Conservation (phyloP, 345 rosid species). For the Litchi chinensis region DNA sequence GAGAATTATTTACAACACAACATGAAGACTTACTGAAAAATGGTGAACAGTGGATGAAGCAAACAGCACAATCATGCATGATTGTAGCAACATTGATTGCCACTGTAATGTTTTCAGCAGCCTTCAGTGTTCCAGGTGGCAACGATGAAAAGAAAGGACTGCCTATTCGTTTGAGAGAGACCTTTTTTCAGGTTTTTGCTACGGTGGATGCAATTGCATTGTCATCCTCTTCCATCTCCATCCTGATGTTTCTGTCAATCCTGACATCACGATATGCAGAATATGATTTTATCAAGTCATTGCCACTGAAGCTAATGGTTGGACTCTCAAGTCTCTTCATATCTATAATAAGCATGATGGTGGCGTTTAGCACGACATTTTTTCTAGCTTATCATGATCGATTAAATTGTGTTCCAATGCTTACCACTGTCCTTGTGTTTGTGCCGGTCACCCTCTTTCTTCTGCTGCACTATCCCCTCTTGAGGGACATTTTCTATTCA, state of each 20-base stretch:
- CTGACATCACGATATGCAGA: background rate
- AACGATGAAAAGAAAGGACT: background rate
- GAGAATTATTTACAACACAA: background rate
- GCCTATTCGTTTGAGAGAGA: background rate
- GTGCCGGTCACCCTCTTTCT: background rate
- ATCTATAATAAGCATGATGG: conserved; percentile 3
- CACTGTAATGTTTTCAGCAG: conserved; percentile 6
- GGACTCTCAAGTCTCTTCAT: background rate
- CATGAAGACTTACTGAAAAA: conserved; percentile 3
- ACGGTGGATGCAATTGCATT: background rate
- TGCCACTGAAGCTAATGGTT: background rate
- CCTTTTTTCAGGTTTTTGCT: background rate
- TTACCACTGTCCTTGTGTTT: background rate
- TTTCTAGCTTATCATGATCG: background rate
- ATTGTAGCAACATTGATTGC: conserved; percentile 21
- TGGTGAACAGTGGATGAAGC: conserved; percentile 23
- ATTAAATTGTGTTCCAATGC: background rate
- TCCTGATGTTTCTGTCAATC: background rate
- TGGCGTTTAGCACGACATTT: background rate
- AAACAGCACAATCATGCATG: conserved; percentile 12
- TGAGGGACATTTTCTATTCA: background rate
- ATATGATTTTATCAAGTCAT: background rate
- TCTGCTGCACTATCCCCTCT: background rate
- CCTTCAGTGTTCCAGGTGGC: conserved; percentile 14
- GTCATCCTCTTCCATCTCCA: background rate